phyloP scores from a whole-genome alignment of 805 yeast genomes.

The Kregervanrija fluxuum region DNA sequence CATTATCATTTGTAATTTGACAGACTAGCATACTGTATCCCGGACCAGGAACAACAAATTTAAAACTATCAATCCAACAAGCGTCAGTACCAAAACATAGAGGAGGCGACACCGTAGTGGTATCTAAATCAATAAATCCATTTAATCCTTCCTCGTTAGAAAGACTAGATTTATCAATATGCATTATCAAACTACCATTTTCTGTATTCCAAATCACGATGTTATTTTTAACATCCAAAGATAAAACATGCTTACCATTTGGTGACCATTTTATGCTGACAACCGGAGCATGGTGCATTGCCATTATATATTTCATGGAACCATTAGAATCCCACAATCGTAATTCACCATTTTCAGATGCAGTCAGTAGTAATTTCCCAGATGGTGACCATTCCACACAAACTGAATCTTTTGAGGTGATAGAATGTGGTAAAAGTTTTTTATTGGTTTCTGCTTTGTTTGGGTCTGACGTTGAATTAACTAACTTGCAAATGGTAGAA shows the following conservation, averaged over 20 bases:
- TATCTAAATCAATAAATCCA: constrained; percentile 7
- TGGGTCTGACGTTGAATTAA: constrained; percentile 4
- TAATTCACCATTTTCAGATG: constrained; percentile 63
- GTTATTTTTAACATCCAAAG: constrained; percentile 50
- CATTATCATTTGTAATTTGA: constrained; percentile 31
- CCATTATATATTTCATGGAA: constrained; percentile 46
- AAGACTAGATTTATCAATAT: constrained; percentile 29
- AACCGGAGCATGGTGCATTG: constrained; percentile 49
- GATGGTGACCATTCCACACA: constrained; percentile 53
- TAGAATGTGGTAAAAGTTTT: constrained; percentile 18
- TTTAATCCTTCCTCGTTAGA: constrained; percentile 1
- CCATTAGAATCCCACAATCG: constrained; percentile 77
- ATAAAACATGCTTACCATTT: constrained; percentile 44
- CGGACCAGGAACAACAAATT: constrained; percentile 64
- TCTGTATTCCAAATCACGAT: constrained; percentile 61
- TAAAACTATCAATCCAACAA: constrained; percentile 66
- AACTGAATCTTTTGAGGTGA: constrained; percentile 22
- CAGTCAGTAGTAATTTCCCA: constrained; percentile 58
- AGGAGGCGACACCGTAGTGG: constrained; percentile 6
- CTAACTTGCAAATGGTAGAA: constrained; percentile 21
- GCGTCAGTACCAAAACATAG: constrained; percentile 42
- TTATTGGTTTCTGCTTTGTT: constrained; percentile 10
- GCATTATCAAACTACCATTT: constrained; percentile 42
- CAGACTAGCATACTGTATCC: constrained; percentile 49
- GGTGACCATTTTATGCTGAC: constrained; percentile 54